Evolutionary conservation across 2,329 filamentous ascomycete genomes (phyloP), one percentile per base, ranked within the genome.

Genomic region (Claviceps sorghi): DNA sequence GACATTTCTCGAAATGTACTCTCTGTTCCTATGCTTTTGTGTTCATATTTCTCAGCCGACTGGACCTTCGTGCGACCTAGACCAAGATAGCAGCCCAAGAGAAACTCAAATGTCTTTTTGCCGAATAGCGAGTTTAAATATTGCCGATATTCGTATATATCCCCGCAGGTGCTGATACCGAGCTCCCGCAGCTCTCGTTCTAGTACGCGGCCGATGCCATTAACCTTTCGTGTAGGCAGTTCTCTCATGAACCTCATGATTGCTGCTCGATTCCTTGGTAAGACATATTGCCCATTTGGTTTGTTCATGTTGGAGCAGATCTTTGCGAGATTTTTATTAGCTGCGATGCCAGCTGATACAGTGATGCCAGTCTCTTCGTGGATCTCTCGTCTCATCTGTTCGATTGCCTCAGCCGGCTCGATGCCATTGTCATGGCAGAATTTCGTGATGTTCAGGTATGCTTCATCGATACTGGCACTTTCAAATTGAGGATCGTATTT

Each of bases 261-360:
- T 1, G 80, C 76, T 29, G 72, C 69, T 10, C 90, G 77, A 42
- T 95, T 83, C 50, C 77, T 86, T 0, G 84, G 76, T 1, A 97
- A 72, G 10, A 79, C 69, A 59, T 85, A 97, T 63, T 97, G 93
- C 0, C 93, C 93, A 60, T 98, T 95, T 0, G 93, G 93, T 63
- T 98, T 98, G 67, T 97, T 96, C 65, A 85, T 80, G 63, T 98
- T 96, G 19, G 88, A 95, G 60, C 86, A 88, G 34, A 98, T 95
- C 68, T 98, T 98, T 32, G 93, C 91, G 15, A 98, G 74, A 63
- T 89, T 91, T 0, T 90, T 84, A 65, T 98, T 98, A 1, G 88
- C 86, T 1, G 89, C 91, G 55, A 98, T 95, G 0, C 93, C 93
- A 0, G 91, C 93, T 17, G 90, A 96, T 3, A 98, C 84, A 0